Percentiles rank a stretch among this genome's conserved stretches.
These are phyloP conservation scores for Rubus parviflorus DNA, from an alignment of 306 rosid genomes.

Conservation along the genomic window DNA sequence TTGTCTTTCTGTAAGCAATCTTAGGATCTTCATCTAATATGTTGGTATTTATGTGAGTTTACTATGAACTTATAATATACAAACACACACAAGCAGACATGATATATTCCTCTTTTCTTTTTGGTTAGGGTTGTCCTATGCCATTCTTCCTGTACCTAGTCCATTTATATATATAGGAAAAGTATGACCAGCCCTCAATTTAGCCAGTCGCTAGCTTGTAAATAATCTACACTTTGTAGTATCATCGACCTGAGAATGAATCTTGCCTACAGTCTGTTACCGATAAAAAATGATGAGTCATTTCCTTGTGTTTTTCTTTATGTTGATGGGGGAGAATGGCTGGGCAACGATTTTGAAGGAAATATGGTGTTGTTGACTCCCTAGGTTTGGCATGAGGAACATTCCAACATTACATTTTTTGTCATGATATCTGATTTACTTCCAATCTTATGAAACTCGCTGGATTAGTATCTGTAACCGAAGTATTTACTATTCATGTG, in stretches of 20 bases:
- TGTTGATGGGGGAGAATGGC: neutral
- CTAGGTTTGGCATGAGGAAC: neutral
- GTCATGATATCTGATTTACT: slow-evolving; percentile 2
- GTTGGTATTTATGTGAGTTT: neutral
- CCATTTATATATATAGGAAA: neutral
- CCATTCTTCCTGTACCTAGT: neutral
- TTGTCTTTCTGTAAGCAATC: neutral
- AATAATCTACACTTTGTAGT: neutral
- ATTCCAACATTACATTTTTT: neutral
- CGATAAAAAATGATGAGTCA: neutral
- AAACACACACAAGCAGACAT: neutral
- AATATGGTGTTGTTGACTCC: neutral
- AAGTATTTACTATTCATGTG: neutral
- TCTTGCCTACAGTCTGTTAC: neutral
- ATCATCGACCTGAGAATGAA: neutral
- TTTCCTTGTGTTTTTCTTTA: neutral
- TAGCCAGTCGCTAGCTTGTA: neutral
- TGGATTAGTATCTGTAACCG: neutral
- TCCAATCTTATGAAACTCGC: neutral
- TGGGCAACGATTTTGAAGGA: neutral
- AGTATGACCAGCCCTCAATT: neutral
- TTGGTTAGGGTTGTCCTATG: neutral
- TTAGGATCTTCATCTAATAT: neutral
- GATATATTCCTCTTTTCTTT: neutral
- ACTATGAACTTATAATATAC: neutral